Evolutionary conservation across 768 basidiomycete species (phyloP).

Genomic region (Flagelloscypha sp.): DNA sequence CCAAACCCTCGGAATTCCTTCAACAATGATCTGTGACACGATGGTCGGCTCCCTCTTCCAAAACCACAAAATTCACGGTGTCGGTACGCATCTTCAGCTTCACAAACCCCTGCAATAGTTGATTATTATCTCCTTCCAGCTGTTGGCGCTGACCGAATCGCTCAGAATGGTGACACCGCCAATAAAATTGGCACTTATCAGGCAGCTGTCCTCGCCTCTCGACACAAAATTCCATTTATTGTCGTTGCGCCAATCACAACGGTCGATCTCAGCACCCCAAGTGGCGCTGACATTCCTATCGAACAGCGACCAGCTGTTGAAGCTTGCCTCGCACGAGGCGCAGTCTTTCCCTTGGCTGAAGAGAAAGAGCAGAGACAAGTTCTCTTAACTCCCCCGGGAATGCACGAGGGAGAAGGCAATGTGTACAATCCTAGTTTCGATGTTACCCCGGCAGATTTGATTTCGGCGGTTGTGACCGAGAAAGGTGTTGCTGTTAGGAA

Average conservation of each 20-base stretch:
- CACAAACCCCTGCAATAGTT: background rate
- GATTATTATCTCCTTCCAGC: constrained; percentile 27
- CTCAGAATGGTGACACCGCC: constrained; percentile 91
- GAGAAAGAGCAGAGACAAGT: constrained; percentile 64
- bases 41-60: constrained; percentile 97
- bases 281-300: constrained; percentile 80
- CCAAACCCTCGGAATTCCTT: constrained; percentile 73
- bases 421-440: constrained; percentile 96
- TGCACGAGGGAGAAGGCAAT: constrained; percentile 35
- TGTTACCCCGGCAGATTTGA: constrained; percentile 88
- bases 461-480: constrained; percentile 93
- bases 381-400: constrained; percentile 67
- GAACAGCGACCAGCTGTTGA: constrained; percentile 86
- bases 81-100: constrained; percentile 39
- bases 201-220: constrained; percentile 83
- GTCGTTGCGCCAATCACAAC: constrained; percentile 92
- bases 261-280: constrained; percentile 71
- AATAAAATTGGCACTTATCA: constrained; percentile 99
- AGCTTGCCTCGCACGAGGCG: constrained; percentile 82
- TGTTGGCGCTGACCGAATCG: constrained; percentile 85
- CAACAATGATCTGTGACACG: constrained; percentile 93
- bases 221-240: constrained; percentile 85
- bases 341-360: constrained; percentile 51
- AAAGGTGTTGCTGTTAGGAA: constrained; percentile 80
- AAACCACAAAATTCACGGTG: constrained; percentile 72